phyloP scores from a whole-genome alignment of 768 basidiomycete genomes.

The Suillus americanus region DNA sequence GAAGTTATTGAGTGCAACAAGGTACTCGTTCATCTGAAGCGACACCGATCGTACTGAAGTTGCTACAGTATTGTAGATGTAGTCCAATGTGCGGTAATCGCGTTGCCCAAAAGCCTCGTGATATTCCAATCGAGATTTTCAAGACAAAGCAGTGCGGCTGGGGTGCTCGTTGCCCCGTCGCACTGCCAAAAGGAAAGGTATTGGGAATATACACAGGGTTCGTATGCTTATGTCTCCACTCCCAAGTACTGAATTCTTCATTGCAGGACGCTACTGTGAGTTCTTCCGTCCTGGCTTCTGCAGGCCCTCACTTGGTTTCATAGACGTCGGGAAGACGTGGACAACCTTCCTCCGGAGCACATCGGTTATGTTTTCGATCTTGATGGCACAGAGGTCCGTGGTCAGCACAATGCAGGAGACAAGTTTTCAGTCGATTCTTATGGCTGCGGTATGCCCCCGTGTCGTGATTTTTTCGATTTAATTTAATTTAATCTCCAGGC shows the following conservation, averaged over 20 bases:
- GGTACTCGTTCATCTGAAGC: slow-evolving; percentile 32
- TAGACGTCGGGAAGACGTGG: slow-evolving; percentile 46
- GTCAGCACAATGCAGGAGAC: slow-evolving; percentile 30
- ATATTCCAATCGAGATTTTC: slow-evolving; percentile 63
- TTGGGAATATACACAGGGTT: slow-evolving; percentile 72
- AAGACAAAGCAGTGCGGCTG: slow-evolving; percentile 60
- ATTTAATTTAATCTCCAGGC: slow-evolving; percentile 37
- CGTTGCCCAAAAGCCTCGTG: slow-evolving; percentile 58
- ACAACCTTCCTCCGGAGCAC: slow-evolving; percentile 33
- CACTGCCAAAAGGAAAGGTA: slow-evolving; percentile 53
- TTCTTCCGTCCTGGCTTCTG: slow-evolving; percentile 4
- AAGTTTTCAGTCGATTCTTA: slow-evolving; percentile 59
- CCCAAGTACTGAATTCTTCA: slow-evolving; percentile 8
- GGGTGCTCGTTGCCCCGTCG: slow-evolving; percentile 53
- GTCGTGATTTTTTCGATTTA: slow-evolving; percentile 1
- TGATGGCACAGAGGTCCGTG: slow-evolving; percentile 50
- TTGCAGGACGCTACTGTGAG: slow-evolving; percentile 47
- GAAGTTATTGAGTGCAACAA: slow-evolving; percentile 70
- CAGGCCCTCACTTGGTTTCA: not conserved
- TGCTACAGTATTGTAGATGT: slow-evolving; percentile 46
- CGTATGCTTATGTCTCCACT: slow-evolving; percentile 13
- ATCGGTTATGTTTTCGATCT: slow-evolving; percentile 61
- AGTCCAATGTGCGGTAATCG: slow-evolving; percentile 51
- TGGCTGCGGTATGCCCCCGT: slow-evolving; percentile 41
- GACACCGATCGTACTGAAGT: not conserved